Base-by-base conservation (phyloP, 192 early-diverging fungal genomes). In the Coemansia sp. region DNA sequence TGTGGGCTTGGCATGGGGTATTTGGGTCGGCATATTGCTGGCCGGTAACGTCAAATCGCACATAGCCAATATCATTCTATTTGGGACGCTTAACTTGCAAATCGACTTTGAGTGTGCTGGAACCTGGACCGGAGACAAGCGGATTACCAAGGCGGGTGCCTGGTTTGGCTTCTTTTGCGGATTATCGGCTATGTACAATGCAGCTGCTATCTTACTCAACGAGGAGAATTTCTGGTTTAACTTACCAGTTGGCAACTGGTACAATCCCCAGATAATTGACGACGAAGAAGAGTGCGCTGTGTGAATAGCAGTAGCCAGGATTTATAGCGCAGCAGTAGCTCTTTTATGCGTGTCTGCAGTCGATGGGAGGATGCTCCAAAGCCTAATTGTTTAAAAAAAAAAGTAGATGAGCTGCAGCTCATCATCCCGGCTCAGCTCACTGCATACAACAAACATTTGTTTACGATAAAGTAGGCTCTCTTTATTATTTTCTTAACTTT, bases 131-230 rank as follows among this genome's bases (percentile, higher is more conserved):
- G 46, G 19, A 30, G 28, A 70, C 43, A 53, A 67, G 41, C 38
- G 55, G 0, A 43, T 70, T 2, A 57, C 21, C 21, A 78, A 71
- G 50, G 44, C 64, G 5, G 63, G 60, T 33, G 74, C 41, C 28
- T 78, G 74, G 74, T 71, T 78, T 26, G 74, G 74, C n/a, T 78
- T 78, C 40, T 78, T 78, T 47, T 78, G 67, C 50, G 74, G 68
- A 1, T 48, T 78, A n/a, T 55, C 61, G 6, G 74, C 74, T 8
- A 63, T 78, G 63, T 78, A 78, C 58, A 78, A 78, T 35, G 63
- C 74, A 0, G 74, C 74, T 0, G 56, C 57, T 18, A 78, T 78
- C 21, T 50, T 78, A 5, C 60, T 78, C 10, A 71, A 78, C 55
- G 61, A 68, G 19, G 64, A 78, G 49, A 78, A 78, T 61, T 78